Conservation (phyloP, 805 yeast species). For the Candida orba region DNA sequence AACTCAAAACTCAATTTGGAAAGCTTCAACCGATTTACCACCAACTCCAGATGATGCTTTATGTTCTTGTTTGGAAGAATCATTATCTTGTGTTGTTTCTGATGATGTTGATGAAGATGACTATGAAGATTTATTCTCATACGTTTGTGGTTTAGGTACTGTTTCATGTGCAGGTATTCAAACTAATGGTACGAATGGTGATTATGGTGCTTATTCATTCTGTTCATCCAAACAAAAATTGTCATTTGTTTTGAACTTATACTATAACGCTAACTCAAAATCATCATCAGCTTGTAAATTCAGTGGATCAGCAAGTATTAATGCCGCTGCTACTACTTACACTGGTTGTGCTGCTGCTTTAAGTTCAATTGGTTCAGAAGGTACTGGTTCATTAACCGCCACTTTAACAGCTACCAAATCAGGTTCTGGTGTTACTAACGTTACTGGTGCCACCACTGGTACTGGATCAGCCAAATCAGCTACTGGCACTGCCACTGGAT, state of each 20-base stretch:
- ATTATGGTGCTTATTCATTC: conserved; percentile 68
- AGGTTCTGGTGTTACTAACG: conserved; percentile 4
- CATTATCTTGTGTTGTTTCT: conserved; percentile 55
- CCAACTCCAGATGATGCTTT: conserved; percentile 65
- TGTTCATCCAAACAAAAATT: conserved; percentile 61
- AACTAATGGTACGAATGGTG: conserved; percentile 57
- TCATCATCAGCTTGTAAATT: conserved; percentile 53
- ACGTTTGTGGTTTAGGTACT: conserved; percentile 55
- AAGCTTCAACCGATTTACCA: conserved; percentile 61
- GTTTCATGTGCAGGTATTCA: conserved; percentile 54
- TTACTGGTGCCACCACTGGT: conserved; percentile 8
- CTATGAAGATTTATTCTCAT: conserved; percentile 51
- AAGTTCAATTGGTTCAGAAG: conserved; percentile 61
- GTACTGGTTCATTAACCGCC: conserved; percentile 32
- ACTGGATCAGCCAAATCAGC: conserved; percentile 7
- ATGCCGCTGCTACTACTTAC: conserved; percentile 38
- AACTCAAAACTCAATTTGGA: conserved; percentile 48
- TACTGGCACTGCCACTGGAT: conserved; percentile 18
- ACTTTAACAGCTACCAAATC: neutral
- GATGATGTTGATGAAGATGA: conserved; percentile 47
- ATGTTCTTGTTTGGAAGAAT: conserved; percentile 55
- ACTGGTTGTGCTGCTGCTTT: conserved; percentile 51
- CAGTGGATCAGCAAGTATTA: conserved; percentile 57
- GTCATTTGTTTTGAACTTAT: conserved; percentile 56
- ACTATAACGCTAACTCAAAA: conserved; percentile 44